These are phyloP conservation scores for Davidsoniella eucalypti DNA, from an alignment of 2,329 filamentous ascomycete species.

Conservation along the genomic window DNA sequence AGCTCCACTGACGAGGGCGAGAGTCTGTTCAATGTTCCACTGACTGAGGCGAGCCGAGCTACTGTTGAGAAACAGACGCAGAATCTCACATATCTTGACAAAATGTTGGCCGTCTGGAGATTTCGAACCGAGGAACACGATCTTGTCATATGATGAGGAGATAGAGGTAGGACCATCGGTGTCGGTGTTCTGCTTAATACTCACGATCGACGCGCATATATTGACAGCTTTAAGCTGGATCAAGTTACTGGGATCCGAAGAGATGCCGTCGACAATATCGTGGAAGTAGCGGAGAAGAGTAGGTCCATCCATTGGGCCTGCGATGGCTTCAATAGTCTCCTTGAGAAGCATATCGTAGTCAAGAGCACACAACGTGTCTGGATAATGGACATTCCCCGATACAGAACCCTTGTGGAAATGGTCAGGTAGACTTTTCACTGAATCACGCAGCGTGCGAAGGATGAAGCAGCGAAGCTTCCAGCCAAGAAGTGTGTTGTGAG, in stretches of 20 bases:
- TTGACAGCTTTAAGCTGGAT: constrained; percentile 30
- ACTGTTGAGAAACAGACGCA: constrained; percentile 32
- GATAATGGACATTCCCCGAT: not conserved
- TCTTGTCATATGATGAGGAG: constrained; percentile 25
- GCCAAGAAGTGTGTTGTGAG: constrained; percentile 22
- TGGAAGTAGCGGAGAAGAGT: constrained; percentile 24
- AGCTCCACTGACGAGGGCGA: constrained; percentile 25
- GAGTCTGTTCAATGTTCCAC: constrained; percentile 39
- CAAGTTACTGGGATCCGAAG: constrained; percentile 17
- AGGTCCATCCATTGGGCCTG: constrained; percentile 19
- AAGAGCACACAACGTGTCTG: constrained; percentile 3
- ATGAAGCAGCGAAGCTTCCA: constrained; percentile 32
- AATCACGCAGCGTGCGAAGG: constrained; percentile 14
- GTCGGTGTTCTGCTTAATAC: constrained; percentile 4
- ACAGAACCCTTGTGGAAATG: too few relatives aligned
- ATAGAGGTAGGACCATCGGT: constrained; percentile 21
- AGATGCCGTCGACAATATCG: constrained; percentile 22
- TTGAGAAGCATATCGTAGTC: constrained; percentile 19
- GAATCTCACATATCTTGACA: constrained; percentile 24
- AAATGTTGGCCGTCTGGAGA: constrained; percentile 18
- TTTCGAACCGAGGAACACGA: constrained; percentile 16
- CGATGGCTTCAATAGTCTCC: constrained; percentile 20
- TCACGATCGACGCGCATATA: constrained; percentile 19
- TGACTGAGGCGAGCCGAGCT: constrained; percentile 35
- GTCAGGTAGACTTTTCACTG: constrained; percentile 1